Base-by-base conservation (phyloP, 2,329 filamentous ascomycete species). In the Aspergillus sp. region DNA sequence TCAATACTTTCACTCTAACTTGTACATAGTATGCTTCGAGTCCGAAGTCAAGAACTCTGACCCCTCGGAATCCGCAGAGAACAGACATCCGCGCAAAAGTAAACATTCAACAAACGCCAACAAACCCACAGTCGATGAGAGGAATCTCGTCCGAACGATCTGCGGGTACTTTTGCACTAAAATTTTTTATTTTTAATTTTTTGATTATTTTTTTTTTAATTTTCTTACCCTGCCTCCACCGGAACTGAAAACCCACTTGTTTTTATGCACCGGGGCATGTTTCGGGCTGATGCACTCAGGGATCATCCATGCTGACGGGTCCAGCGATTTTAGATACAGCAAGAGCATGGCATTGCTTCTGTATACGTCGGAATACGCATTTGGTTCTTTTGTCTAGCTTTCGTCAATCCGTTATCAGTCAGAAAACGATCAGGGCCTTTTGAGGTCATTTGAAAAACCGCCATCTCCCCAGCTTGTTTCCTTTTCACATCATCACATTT, bases 241-340 rank as follows among this genome's bases (percentile, higher is more conserved):
- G 33, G 30, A 22, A 30, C 25, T 12, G 5, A 25, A 30, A 30
- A 30, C 10, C 37, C 37, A 39, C 37, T 39, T 51, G 53, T 45
- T 47, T 49, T 50, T 52, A 51, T 49, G 50, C 43, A 46, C 49
- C 47, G 46, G 48, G 25, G 49, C 44, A 44, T 51, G 55, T 58
- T 58, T 58, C 53, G 55, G 52, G 52, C 48, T 56, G 52, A 55
- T 55, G 53, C 51, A 49, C 48, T 53, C 53, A 53, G 50, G 55
- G 55, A 56, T 57, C 48, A 58, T 55, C 53, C 53, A 58, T 58
- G 55, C 45, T 56, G 42, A 44, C 53, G 55, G 54, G 44, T 48
- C 19, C 25, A 43, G 19, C n/a, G 41, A 9, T 13, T 12, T 41
- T 9, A 20, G 17, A 41, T 32, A 30, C 25, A 30, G 25, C 25